Evolutionary conservation across 371 early-diverging fungal genomes (phyloP), one percentile per base, ranked within the genome.

Genomic region (Blakeslea trispora): DNA sequence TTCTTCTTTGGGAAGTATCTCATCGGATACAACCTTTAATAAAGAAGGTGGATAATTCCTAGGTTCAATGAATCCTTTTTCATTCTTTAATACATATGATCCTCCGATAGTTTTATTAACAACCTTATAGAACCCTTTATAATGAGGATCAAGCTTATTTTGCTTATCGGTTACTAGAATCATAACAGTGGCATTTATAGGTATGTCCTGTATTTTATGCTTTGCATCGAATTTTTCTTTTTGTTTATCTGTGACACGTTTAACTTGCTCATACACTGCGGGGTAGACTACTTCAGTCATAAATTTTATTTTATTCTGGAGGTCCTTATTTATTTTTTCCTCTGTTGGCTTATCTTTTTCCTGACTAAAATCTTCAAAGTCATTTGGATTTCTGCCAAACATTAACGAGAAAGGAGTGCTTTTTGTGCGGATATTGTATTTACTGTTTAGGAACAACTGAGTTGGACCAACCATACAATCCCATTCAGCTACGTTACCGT

Each of bases 401-500:
- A 66, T 63, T 5, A 53, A 23, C 1, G 44, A 18, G 42, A 66
- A 61, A 2, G 60, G 55, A 14, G 56, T n/a, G 19, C 31, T 45
- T 37, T 43, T 57, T 10, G 53, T 57, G 21, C 45, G 34, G 4
- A 11, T 23, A 44, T 63, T 53, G 34, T 43, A 34, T 44, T 53
- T 53, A 35, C 22, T 34, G 22, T 53, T 64, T 3, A 65, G 48
- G n/a, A 35, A 48, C n/a, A 54, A 37, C 37, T 72, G 73, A 21
- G 56, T 39, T 3, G 46, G 52, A 7, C 66, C 59, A 22, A 72
- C 45, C 32, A 44, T 57, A 5, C 40, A 14, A 42, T 61, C 55
- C 69, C 73, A 72, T 8, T 66, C 61, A 17, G 42, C 41, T 10
- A 18, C 46, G 11, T 22, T 55, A 24, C 59, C 57, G n/a, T 61